Conservation (phyloP, 2,329 filamentous ascomycete species). For the Colletotrichum cordylinicola region DNA sequence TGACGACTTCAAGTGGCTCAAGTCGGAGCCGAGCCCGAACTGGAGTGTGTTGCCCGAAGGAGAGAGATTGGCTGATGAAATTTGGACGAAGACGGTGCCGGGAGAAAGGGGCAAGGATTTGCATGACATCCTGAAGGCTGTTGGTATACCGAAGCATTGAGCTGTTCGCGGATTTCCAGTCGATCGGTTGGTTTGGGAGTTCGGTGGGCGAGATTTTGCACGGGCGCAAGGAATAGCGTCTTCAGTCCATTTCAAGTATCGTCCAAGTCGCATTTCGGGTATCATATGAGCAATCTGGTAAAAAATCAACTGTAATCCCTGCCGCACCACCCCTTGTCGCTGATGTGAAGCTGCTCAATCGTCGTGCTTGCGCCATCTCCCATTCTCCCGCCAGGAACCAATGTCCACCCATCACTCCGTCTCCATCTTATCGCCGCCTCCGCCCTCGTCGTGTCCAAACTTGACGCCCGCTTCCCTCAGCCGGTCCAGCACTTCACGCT, state of each 20-base stretch:
- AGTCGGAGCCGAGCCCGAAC: slow-evolving; percentile 83
- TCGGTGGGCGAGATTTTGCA: not conserved
- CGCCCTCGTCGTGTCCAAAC: slow-evolving; percentile 40
- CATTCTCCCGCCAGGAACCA: not conserved
- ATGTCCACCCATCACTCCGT: slow-evolving; percentile 19
- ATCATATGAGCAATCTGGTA: slow-evolving; percentile 12
- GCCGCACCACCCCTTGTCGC: not conserved
- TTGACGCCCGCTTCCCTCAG: slow-evolving; percentile 57
- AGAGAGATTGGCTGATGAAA: slow-evolving; percentile 62
- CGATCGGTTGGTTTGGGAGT: not conserved
- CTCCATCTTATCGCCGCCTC: slow-evolving; percentile 48
- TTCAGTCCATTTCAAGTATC: not conserved
- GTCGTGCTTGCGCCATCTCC: not conserved
- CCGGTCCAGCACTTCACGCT: slow-evolving; percentile 62
- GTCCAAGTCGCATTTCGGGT: slow-evolving; percentile 17
- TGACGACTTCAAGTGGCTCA: slow-evolving; percentile 98
- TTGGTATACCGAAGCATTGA: slow-evolving; percentile 42
- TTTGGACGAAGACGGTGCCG: slow-evolving; percentile 74
- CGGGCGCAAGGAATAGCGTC: not conserved
- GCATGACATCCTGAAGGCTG: slow-evolving; percentile 67
- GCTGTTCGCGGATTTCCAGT: not conserved
- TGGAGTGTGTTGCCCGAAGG: slow-evolving; percentile 74
- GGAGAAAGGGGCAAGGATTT: slow-evolving; percentile 67
- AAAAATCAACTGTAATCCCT: slow-evolving; percentile 13
- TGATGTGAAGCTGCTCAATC: not conserved